phyloP scores from a whole-genome alignment of 139 green algal species.

The Chlamydomonas urium region DNA sequence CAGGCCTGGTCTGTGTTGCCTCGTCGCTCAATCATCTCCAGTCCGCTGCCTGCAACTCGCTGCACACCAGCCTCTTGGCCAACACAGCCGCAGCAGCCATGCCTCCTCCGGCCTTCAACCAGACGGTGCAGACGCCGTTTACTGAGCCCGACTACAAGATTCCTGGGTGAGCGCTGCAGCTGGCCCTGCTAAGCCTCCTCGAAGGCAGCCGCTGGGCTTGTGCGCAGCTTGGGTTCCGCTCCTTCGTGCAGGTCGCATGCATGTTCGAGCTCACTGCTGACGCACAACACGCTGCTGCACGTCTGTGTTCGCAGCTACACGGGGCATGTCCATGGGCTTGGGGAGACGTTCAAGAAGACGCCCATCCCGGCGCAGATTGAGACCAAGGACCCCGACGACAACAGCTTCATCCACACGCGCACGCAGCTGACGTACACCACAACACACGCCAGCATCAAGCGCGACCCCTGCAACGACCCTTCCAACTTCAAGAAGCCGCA shows the following conservation, averaged over 20 bases:
- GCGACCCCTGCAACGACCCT: conserved; percentile 59
- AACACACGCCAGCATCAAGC: conserved; percentile 11
- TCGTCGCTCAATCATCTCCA: no score
- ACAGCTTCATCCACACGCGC: conserved; percentile 63
- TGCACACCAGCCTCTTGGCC: no score
- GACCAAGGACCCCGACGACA: conserved; percentile 47
- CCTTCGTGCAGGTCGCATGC: not conserved
- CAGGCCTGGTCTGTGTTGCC: no score
- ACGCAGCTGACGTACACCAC: conserved; percentile 23
- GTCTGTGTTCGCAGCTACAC: conserved; percentile 57
- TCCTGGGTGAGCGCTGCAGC: conserved; percentile 55
- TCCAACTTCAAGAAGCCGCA: conserved; percentile 45
- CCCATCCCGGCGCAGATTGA: conserved; percentile 63
- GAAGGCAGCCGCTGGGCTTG: not conserved
- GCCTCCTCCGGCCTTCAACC: conserved; percentile 1
- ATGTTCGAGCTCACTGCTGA: not conserved
- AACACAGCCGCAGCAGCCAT: not conserved
- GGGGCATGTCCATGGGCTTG: conserved; percentile 48
- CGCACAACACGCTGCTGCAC: not conserved
- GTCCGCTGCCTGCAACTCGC: not conserved
- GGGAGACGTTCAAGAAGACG: conserved; percentile 65
- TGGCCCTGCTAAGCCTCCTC: no score
- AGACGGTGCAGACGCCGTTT: conserved; percentile 31
- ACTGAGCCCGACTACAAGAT: conserved; percentile 58
- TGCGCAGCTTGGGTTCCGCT: not conserved